Base-by-base conservation (phyloP, 371 early-diverging fungal genomes). In the Actinomucor elegans region DNA sequence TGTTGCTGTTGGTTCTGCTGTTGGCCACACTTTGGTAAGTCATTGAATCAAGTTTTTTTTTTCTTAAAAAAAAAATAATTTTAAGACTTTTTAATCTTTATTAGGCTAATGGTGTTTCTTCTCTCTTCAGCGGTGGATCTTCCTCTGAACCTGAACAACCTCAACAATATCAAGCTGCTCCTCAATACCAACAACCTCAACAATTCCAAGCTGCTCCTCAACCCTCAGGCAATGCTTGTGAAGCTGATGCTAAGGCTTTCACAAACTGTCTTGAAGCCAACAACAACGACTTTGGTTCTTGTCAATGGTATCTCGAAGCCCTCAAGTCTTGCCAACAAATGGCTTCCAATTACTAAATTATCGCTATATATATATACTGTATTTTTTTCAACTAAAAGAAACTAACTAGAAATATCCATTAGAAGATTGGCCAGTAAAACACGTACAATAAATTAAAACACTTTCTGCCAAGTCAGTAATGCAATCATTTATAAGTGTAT, bases 1-100 rank as follows among this genome's bases (percentile, higher is more conserved):
- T 74, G 94, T 94, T 44, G 97, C 94, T 52, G 89, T 94, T 20
- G 96, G 94, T 57, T 83, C 84, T 27, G 85, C 93, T 26, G 84
- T 89, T 23, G 92, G 90, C 41, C 89, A 88, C 55, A 81, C 81
- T 27, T 55, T 90, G 45, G 90, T 88, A 75, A 76, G 83, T 77
- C 3, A 26, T 28, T 40, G 2, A 5, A 26, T 24, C 1, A 33
- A 9, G 32, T n/a, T n/a, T n/a, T n/a, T n/a, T n/a, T n/a, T n/a
- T n/a, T n/a, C n/a, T n/a, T 2, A 28, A 27, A 17, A 12, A 21
- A 41, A 27, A 11, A 37, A 28, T 12, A 33, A 40, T 35, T 38
- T 44, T 26, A 31, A 55, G n/a, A 32, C 14, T 29, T 26, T 9
- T 4, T 11, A 18, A 28, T 23, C n/a, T 31, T 47, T 47, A 27